Conservation (phyloP, 495 filamentous ascomycete genomes). For the Tuber microsphaerosporum region DNA sequence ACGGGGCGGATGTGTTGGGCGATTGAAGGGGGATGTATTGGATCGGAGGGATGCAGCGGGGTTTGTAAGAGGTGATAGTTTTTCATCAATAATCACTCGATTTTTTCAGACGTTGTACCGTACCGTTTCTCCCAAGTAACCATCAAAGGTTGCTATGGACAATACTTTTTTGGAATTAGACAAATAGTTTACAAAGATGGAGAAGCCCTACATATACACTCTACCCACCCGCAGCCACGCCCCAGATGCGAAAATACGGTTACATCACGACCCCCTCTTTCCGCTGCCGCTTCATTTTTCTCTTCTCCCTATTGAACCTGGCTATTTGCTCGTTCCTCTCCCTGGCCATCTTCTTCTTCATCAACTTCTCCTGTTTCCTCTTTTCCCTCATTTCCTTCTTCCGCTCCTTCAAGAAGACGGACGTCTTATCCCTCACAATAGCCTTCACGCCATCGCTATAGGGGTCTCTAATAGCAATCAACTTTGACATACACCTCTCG, state of each 20-base stretch:
- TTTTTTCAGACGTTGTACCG: neutral
- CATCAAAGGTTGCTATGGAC: neutral
- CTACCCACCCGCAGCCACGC: neutral
- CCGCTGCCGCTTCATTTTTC: neutral
- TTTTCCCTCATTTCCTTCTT: neutral
- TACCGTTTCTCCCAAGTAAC: neutral
- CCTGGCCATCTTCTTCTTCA: neutral
- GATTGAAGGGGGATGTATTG: neutral
- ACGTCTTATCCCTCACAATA: constrained; percentile 31
- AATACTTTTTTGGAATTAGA: neutral
- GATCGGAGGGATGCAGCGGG: neutral
- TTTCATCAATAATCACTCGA: neutral
- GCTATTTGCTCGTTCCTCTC: neutral
- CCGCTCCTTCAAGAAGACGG: neutral
- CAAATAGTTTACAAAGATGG: neutral
- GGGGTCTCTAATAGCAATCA: constrained; percentile 31
- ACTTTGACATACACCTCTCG: constrained; percentile 20
- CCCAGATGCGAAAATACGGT: neutral
- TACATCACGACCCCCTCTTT: neutral
- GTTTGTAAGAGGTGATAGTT: neutral
- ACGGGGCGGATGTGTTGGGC: neutral
- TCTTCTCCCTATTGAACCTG: neutral
- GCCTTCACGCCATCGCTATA: constrained; percentile 32
- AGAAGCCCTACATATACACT: neutral
- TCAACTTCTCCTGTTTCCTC: neutral